Conservation (phyloP, 2,329 filamentous ascomycete genomes). For the Phialophora macrospora region DNA sequence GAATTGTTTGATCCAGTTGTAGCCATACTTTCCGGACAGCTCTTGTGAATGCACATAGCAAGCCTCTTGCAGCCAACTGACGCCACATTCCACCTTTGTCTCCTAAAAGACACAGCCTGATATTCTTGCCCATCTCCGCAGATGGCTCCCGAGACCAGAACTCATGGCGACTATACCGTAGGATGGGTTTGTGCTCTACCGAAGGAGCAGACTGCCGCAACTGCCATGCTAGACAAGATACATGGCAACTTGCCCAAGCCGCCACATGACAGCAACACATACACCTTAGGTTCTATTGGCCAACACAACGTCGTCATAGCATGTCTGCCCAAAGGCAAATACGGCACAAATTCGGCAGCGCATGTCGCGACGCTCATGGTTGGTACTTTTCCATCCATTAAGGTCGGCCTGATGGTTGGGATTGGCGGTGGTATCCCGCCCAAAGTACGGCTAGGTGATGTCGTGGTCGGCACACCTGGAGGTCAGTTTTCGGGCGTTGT, state of each 20-base stretch:
- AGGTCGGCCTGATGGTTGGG: conserved; percentile 30
- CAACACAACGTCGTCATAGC: conserved; percentile 32
- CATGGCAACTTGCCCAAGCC: conserved; percentile 39
- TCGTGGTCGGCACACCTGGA: conserved; percentile 24
- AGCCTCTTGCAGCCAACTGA: neutral
- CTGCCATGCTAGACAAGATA: conserved; percentile 48
- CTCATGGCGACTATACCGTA: conserved; percentile 45
- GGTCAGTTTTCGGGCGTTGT: neutral
- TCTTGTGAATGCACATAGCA: neutral
- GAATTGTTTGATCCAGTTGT: neutral
- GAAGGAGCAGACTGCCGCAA: conserved; percentile 47
- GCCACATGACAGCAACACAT: conserved; percentile 1
- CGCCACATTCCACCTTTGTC: neutral
- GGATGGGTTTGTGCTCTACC: conserved; percentile 52
- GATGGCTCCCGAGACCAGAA: neutral
- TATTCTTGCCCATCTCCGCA: neutral
- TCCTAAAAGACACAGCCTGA: neutral
- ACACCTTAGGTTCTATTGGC: conserved; percentile 23
- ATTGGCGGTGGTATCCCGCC: conserved; percentile 32
- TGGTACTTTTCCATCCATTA: conserved; percentile 23
- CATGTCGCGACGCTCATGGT: neutral
- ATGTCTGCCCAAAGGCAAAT: conserved; percentile 3
- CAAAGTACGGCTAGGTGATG: conserved; percentile 32
- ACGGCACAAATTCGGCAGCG: conserved; percentile 2
- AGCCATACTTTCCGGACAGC: neutral